Base-by-base conservation (phyloP, 805 yeast genomes). In the Geotrichum ghanense region DNA sequence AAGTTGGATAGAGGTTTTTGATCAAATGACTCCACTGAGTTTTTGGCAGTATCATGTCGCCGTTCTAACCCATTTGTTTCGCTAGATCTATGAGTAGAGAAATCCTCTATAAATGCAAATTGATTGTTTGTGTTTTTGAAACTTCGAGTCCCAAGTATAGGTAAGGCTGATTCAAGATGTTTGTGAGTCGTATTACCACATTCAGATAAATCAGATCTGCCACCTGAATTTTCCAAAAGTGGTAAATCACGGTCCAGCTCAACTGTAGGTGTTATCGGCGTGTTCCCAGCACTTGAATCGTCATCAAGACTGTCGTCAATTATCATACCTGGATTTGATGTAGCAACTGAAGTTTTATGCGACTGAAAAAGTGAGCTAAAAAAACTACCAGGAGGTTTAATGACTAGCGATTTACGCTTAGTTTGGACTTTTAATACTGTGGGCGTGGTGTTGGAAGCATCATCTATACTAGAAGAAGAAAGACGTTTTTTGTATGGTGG, bases 91-190 rank as follows among this genome's bases (percentile, higher is more conserved):
- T 14, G 12, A 12, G 12, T 6, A 6, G 12, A 19, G 10, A 6
- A n/a, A n/a, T 31, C 37, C 16, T 31, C 37, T 31, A 31, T n/a
- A 31, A 6, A 31, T 31, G 37, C 37, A 31, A 31, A 31, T 31
- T 16, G 19, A 6, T 19, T 31, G 37, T 31, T 31, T n/a, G n/a
- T n/a, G n/a, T n/a, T n/a, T n/a, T n/a, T n/a, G 17, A 31, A 31
- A n/a, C 16, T 31, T n/a, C 19, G 14, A 12, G 12, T 31, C 16
- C 16, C 37, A 19, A 31, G 14, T 6, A 10, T 12, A n/a, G 37
- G 37, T 31, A n/a, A 31, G 37, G 37, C 37, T 31, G 37, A n/a
- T n/a, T 6, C 17, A n/a, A 12, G 16, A 12, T 16, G 5, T 31
- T 31, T 31, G 12, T 31, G 37, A 31, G 37, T 4, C 37, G 19